phyloP scores from a whole-genome alignment of 371 early-diverging fungal genomes.

The Rhizopus delemar region DNA sequence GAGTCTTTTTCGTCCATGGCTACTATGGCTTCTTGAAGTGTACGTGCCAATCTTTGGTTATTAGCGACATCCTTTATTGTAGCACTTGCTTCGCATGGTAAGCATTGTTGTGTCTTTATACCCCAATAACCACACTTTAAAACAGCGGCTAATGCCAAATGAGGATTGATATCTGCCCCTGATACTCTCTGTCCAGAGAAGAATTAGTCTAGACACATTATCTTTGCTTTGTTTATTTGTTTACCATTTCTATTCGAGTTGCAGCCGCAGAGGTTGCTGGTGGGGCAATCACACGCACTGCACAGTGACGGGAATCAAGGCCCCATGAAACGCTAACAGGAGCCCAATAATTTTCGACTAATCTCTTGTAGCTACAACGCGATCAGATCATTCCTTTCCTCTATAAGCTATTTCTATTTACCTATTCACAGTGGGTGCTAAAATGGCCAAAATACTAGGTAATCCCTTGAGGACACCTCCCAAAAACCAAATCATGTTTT shows the following conservation, averaged over 20 bases:
- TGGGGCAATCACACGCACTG: slow-evolving; percentile 77
- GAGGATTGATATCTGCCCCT: slow-evolving; percentile 84
- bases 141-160: slow-evolving; percentile 76
- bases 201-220: slow-evolving; percentile 8
- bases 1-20: slow-evolving; percentile 66
- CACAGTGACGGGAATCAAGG: slow-evolving; percentile 74
- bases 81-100: slow-evolving; percentile 46
- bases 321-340: slow-evolving; percentile 86
- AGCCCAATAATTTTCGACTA: slow-evolving; percentile 85
- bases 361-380: slow-evolving; percentile 71
- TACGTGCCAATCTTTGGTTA: slow-evolving; percentile 58
- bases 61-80: slow-evolving; percentile 12
- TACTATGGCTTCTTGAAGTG: slow-evolving; percentile 66
- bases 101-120: slow-evolving; percentile 60
- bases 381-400: neutral
- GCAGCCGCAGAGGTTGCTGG: slow-evolving; percentile 65
- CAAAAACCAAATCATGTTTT: slow-evolving; percentile 64
- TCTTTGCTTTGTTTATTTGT: slow-evolving; percentile 1
- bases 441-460: slow-evolving; percentile 73
- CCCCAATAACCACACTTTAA: slow-evolving; percentile 81
- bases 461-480: slow-evolving; percentile 77
- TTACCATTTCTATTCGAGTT: slow-evolving; percentile 73
- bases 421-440: slow-evolving; percentile 84
- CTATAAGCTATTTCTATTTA: slow-evolving; percentile 14
- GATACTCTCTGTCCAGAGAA: slow-evolving; percentile 62